Percentiles rank a stretch among this genome's conserved stretches.
Conservation (phyloP, 2,329 filamentous ascomycete species). For the Iodosphaeria phyllophila region DNA sequence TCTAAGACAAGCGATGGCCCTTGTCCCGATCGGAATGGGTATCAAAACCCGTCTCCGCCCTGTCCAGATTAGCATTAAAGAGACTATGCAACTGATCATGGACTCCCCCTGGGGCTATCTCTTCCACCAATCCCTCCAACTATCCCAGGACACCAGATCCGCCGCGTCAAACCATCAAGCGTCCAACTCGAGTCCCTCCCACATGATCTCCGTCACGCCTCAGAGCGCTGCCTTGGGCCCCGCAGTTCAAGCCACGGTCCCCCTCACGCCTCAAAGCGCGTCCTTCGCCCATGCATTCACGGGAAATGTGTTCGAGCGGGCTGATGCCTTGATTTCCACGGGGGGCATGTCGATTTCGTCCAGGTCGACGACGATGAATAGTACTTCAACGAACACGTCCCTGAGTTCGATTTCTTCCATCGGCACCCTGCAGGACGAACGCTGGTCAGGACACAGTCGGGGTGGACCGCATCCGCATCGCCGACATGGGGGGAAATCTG, state of each 20-base stretch:
- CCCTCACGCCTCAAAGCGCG: slow-evolving; percentile 44
- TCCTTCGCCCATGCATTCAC: slow-evolving; percentile 35
- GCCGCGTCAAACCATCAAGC: slow-evolving; percentile 15
- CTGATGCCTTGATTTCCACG: slow-evolving; percentile 36
- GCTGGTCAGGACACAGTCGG: too few relatives aligned
- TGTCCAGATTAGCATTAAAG: slow-evolving; percentile 66
- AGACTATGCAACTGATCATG: slow-evolving; percentile 55
- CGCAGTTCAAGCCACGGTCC: slow-evolving; percentile 76
- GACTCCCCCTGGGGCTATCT: slow-evolving; percentile 37
- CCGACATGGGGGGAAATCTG: too few relatives aligned
- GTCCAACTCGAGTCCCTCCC: slow-evolving; percentile 12
- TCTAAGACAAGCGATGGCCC: slow-evolving; percentile 34
- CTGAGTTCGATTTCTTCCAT: slow-evolving; percentile 13
- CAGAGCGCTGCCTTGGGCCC: slow-evolving; percentile 78
- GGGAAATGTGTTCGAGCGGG: slow-evolving; percentile 40
- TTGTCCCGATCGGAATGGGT: slow-evolving; percentile 38
- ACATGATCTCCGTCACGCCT: slow-evolving; percentile 58
- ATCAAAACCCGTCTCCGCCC: slow-evolving; percentile 59
- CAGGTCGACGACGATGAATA: slow-evolving; percentile 25
- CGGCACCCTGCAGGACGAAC: too few relatives aligned
- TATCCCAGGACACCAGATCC: slow-evolving; percentile 7
- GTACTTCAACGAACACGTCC: slow-evolving; percentile 16
- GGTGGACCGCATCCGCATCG: slow-evolving; percentile 13
- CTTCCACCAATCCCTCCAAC: slow-evolving; percentile 13
- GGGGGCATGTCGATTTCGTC: slow-evolving; percentile 39